Evolutionary conservation across 768 basidiomycete species (phyloP), one percentile per base, ranked within the genome.

Genomic region (Baorangia bicolor): DNA sequence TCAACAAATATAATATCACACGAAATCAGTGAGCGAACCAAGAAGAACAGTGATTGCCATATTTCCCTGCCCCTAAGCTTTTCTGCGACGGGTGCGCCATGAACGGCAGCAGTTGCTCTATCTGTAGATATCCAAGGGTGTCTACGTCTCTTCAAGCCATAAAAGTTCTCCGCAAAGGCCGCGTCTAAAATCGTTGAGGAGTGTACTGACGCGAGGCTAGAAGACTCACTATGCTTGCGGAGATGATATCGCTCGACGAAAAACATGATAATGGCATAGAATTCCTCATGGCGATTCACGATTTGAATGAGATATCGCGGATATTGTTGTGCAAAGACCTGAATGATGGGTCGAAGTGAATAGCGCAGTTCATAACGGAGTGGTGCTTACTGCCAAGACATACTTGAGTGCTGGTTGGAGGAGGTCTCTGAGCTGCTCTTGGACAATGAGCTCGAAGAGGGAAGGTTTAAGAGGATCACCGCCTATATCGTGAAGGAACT

Each of bases 371-470:
- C n/a, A 11, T 20, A 27, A 49, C 14, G 39, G 39, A 34, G 35
- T 23, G 41, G 43, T 55, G 69, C 88, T 75, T 70, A 95, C 95
- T 58, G 90, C 89, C 33, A 98, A 76, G 42, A 95, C 87, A 75
- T 98, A 98, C 75, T 95, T 93, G 67, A 97, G 76, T 14, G 95
- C 94, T 33, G 96, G 96, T 65, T 98, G 95, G 13, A 98, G 79
- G 8, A 97, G 79, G 68, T 95, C 92, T 56, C 90, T 77, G 20
- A 98, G 83, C 69, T 98, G 94, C 62, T 97, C 95, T 70, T 97
- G 92, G 8, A 93, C 94, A 37, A 97, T 78, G 12, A 98, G 82
- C 68, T 98, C 95, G 64, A 96, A 98, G 14, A 97, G 73, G 12
- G 90, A 90, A 2, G 90, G 90, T 59, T 88, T 88, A 44, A 85